Evolutionary conservation across 768 basidiomycete genomes (phyloP).

Genomic region (Serendipita sp.): DNA sequence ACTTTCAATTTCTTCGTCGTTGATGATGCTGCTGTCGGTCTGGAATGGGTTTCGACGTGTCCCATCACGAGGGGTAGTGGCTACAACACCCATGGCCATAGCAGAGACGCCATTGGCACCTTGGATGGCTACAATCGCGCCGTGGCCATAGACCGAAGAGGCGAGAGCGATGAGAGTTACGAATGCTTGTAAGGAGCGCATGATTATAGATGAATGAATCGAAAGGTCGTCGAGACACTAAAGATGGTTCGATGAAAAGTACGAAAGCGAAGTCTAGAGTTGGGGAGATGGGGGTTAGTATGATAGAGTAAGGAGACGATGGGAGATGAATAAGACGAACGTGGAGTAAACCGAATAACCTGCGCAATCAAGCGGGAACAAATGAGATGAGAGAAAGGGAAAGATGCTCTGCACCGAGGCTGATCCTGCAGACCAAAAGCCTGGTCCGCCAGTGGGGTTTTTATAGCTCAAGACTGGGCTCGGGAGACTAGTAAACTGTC

Average conservation of each 20-base stretch:
- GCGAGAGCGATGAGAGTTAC: constrained; percentile 11
- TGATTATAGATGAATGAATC: not conserved
- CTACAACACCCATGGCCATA: constrained; percentile 16
- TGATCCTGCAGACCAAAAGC: not conserved
- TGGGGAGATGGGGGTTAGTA: not conserved
- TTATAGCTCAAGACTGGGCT: not conserved
- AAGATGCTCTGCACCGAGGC: constrained; percentile 6
- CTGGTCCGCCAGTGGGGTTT: not conserved
- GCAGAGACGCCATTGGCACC: constrained; percentile 18
- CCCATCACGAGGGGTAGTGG: constrained; percentile 15
- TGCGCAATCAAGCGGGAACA: not conserved
- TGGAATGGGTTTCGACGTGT: constrained; percentile 18
- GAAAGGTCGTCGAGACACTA: not conserved
- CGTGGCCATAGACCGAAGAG: constrained; percentile 15
- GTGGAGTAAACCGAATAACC: not conserved
- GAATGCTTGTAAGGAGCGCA: not conserved
- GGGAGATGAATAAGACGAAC: not conserved
- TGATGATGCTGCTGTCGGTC: constrained; percentile 16
- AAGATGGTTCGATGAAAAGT: not conserved
- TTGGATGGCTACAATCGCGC: constrained; percentile 14
- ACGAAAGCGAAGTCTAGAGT: not conserved
- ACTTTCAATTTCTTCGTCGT: constrained; percentile 10
- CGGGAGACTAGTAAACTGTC: not conserved
- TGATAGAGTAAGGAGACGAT: not conserved
- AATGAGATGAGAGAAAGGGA: not conserved